These are phyloP conservation scores for Mycena galopus DNA, from an alignment of 768 basidiomycete genomes.

Conservation along the genomic window DNA sequence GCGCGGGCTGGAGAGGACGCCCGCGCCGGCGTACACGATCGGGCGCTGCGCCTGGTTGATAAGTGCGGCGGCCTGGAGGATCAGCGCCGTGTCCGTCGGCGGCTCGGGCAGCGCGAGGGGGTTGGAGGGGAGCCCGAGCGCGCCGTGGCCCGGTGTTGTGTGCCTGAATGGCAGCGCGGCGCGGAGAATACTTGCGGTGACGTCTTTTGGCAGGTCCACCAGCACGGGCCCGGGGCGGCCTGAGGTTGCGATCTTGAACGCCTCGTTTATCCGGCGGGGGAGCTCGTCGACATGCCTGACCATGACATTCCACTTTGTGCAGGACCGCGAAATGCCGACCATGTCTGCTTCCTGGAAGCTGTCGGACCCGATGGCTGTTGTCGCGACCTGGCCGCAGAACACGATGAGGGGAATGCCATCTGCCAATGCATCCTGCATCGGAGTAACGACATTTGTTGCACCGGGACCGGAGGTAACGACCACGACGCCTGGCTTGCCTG, in stretches of 20 bases:
- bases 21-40: slow-evolving; percentile 95
- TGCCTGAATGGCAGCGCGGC: slow-evolving; percentile 88
- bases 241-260: slow-evolving; percentile 98
- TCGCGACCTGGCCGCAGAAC: slow-evolving; percentile 98
- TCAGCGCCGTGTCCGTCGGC: slow-evolving; percentile 73
- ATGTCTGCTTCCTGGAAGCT: slow-evolving; percentile 99
- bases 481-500: slow-evolving; percentile 96
- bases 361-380: slow-evolving; percentile 98
- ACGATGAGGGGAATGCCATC: slow-evolving; percentile 97
- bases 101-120: slow-evolving; percentile 72
- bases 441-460: slow-evolving; percentile 97
- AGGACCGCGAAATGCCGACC: slow-evolving; percentile 94
- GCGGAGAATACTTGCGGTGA: slow-evolving; percentile 94
- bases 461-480: slow-evolving; percentile 98
- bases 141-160: slow-evolving; percentile 80
- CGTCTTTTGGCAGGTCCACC: slow-evolving; percentile 98
- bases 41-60: slow-evolving; percentile 95
- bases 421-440: slow-evolving; percentile 96
- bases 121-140: slow-evolving; percentile 80
- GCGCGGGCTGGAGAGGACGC: slow-evolving; percentile 83
- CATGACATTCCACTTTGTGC: slow-evolving; percentile 99
- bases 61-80: slow-evolving; percentile 87
- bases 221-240: slow-evolving; percentile 98
- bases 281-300: slow-evolving; percentile 97
- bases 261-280: slow-evolving; percentile 96